These are phyloP conservation scores for Lasiodiplodia citricola DNA, from an alignment of 2,329 filamentous ascomycete species.

Conservation along the genomic window DNA sequence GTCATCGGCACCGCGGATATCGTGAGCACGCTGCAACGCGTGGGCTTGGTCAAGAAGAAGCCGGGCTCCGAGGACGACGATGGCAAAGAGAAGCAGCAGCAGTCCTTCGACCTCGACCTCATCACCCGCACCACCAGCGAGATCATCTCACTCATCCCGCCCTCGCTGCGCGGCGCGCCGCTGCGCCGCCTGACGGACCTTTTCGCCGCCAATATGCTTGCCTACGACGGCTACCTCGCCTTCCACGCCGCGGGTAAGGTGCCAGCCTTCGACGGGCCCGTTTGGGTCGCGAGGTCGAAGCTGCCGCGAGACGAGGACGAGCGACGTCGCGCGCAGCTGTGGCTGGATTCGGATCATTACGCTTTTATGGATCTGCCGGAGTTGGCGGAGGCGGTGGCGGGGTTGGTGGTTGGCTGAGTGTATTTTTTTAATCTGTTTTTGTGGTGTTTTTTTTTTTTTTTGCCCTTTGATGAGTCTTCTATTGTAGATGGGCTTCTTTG, in stretches of 20 bases:
- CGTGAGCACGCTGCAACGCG: neutral
- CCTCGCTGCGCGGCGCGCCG: neutral
- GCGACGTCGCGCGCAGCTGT: neutral
- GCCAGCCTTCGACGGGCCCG: neutral
- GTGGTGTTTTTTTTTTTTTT: neutral
- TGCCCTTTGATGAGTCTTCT: too few species aligned
- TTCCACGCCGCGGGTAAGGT: neutral
- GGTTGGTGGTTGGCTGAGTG: conserved; percentile 83
- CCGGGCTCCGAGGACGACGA: too few species aligned
- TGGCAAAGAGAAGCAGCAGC: too few species aligned
- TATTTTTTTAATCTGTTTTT: neutral
- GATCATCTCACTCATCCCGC: too few species aligned
- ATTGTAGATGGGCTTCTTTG: too few species aligned
- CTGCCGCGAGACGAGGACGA: neutral
- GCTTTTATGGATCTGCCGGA: neutral
- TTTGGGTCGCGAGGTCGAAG: neutral
- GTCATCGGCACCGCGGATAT: neutral
- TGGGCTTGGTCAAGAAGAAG: neutral
- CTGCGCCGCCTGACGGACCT: neutral
- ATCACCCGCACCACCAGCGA: too few species aligned
- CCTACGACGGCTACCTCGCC: neutral
- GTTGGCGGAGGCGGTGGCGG: conserved; percentile 29
- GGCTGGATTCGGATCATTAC: conserved; percentile 9
- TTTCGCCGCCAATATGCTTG: neutral
- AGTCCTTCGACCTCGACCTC: too few species aligned